These are phyloP conservation scores for Cucurbita argyrosperma DNA, from an alignment of 306 rosid genomes.

Conservation along the genomic window DNA sequence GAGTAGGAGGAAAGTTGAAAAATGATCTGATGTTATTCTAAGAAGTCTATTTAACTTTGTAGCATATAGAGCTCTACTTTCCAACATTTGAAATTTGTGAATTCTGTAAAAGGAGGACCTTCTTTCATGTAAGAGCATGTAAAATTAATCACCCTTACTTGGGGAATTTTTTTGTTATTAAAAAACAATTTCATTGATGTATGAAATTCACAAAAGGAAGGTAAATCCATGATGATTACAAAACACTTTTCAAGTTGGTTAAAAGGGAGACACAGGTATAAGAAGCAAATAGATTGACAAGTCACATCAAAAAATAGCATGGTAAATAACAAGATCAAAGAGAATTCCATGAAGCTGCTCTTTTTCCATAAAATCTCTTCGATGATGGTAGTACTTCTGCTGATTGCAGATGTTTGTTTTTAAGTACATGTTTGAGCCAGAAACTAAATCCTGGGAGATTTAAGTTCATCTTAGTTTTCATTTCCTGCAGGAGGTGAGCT, in stretches of 20 bases:
- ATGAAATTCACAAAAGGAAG: too few species aligned
- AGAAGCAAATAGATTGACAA: too few species aligned
- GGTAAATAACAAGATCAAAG: too few species aligned
- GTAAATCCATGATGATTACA: too few species aligned
- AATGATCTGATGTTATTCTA: background rate
- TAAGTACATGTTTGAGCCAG: background rate
- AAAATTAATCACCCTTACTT: background rate
- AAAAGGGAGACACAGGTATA: too few species aligned
- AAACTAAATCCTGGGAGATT: background rate
- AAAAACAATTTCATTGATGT: too few species aligned
- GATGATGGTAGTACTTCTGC: slow-evolving; percentile 53
- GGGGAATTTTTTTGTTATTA: too few species aligned
- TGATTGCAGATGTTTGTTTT: background rate
- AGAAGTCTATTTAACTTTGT: background rate
- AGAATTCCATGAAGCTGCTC: too few species aligned
- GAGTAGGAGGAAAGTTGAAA: too few species aligned
- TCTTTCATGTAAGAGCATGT: background rate
- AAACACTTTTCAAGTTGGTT: too few species aligned
- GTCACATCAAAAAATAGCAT: too few species aligned
- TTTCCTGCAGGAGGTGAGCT: slow-evolving; percentile 59
- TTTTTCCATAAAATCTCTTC: too few species aligned
- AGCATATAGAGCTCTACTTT: background rate
- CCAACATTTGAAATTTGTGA: background rate
- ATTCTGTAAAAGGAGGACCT: background rate
- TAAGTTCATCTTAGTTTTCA: background rate